These are phyloP conservation scores for Ambrosia artemisiifolia DNA, from an alignment of 129 eudicot species.

Conservation along the genomic window DNA sequence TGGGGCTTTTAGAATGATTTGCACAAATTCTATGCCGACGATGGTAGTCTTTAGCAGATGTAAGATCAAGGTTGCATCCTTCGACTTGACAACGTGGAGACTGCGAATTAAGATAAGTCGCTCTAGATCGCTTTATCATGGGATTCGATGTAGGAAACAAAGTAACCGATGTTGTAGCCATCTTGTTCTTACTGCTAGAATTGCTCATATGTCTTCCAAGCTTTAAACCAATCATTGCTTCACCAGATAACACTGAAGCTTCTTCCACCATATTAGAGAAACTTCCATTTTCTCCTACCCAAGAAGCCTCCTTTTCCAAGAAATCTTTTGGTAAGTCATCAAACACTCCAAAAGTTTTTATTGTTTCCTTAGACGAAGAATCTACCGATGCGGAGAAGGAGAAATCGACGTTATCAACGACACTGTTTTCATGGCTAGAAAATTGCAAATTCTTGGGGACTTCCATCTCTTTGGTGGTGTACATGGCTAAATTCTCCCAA, in stretches of 20 bases:
- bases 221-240: conserved; percentile 45
- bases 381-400: conserved; percentile 30
- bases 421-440: conserved; percentile 32
- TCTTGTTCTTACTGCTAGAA: conserved; percentile 25
- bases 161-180: conserved; percentile 13
- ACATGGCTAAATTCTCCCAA: conserved; percentile 47
- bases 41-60: conserved; percentile 58
- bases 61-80: conserved; percentile 64
- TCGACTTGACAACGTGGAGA: conserved; percentile 66
- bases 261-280: conserved; percentile 34
- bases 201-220: conserved; percentile 37
- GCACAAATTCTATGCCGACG: conserved; percentile 63
- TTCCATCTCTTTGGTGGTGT: conserved; percentile 37
- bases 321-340: conserved; percentile 31
- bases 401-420: conserved; percentile 14
- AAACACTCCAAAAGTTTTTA: conserved; percentile 14
- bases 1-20: conserved; percentile 62
- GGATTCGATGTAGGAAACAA: conserved; percentile 38
- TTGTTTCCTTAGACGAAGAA: conserved; percentile 28
- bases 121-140: conserved; percentile 42
- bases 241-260: conserved; percentile 38
- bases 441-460: conserved; percentile 28
- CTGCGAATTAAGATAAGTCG: conserved; percentile 43
- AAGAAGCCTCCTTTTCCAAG: conserved; percentile 28
- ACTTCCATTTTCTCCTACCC: conserved; percentile 31